Conservation (phyloP, 345 rosid genomes). For the Litchi chinensis region DNA sequence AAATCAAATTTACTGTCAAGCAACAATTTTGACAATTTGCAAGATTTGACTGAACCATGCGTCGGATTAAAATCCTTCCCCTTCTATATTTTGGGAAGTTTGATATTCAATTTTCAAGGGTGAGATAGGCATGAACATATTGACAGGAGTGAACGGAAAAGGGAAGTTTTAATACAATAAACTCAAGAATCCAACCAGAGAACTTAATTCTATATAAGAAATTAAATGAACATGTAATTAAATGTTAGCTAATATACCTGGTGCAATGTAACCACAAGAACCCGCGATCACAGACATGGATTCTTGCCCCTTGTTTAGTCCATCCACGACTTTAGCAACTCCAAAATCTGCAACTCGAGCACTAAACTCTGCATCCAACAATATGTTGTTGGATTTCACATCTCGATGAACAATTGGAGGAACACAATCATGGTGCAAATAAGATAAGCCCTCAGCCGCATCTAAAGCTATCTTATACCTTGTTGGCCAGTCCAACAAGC, state of each 20-base stretch:
- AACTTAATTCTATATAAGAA: not conserved
- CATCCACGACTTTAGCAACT: constrained; percentile 69
- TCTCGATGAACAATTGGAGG: constrained; percentile 95
- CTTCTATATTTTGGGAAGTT: too few species aligned
- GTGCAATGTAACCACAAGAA: constrained; percentile 94
- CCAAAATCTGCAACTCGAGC: constrained; percentile 95
- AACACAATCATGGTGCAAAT: constrained; percentile 89
- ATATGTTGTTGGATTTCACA: constrained; percentile 83
- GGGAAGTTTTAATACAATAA: not conserved
- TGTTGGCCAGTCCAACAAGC: constrained; percentile 65
- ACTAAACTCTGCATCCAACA: constrained; percentile 67
- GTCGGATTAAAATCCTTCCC: not conserved
- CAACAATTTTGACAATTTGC: not conserved
- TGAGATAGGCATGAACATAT: not conserved
- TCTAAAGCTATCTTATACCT: constrained; percentile 79
- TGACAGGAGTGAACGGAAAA: not conserved
- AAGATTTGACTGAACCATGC: not conserved
- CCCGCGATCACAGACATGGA: constrained; percentile 90
- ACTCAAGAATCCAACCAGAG: constrained; percentile 1
- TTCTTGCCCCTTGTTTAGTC: constrained; percentile 47
- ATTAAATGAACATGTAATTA: not conserved
- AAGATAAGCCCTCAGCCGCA: constrained; percentile 84
- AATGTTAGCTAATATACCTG: constrained; percentile 53
- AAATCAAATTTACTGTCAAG: not conserved
- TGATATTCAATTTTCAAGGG: too few species aligned